phyloP scores from a whole-genome alignment of 129 eudicot genomes.

The Flaveria brownii region DNA sequence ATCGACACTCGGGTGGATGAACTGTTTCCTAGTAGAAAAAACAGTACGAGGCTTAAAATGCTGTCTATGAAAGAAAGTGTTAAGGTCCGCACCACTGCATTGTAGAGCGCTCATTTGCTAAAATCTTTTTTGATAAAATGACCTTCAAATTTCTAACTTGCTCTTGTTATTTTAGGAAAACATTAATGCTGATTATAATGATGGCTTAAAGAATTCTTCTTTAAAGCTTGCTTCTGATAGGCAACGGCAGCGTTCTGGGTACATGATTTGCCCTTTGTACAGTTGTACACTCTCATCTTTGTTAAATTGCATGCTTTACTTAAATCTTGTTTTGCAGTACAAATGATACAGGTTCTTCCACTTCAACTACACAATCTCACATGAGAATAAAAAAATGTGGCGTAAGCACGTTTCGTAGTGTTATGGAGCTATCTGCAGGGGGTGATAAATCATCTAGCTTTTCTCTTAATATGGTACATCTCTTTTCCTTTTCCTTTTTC shows the following conservation, averaged over 20 bases:
- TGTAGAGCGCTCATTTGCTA: neutral
- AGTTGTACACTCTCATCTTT: neutral
- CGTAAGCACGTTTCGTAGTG: slow-evolving; percentile 61
- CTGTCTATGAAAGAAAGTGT: slow-evolving; percentile 39
- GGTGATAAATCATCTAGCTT: slow-evolving; percentile 46
- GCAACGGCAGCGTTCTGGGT: slow-evolving; percentile 39
- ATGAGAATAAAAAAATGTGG: slow-evolving; percentile 35
- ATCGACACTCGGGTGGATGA: slow-evolving; percentile 61
- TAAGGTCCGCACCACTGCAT: slow-evolving; percentile 41
- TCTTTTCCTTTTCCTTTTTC: neutral
- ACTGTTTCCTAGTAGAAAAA: slow-evolving; percentile 57
- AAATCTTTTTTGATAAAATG: neutral
- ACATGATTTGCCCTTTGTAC: neutral
- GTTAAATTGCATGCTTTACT: slow-evolving; percentile 20
- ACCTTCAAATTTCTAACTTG: neutral
- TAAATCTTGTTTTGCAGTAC: slow-evolving; percentile 37
- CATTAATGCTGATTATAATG: slow-evolving; percentile 31
- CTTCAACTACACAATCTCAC: slow-evolving; percentile 38
- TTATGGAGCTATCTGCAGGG: slow-evolving; percentile 59
- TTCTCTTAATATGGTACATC: slow-evolving; percentile 70
- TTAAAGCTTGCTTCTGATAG: slow-evolving; percentile 31
- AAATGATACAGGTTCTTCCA: slow-evolving; percentile 44
- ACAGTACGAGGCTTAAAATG: slow-evolving; percentile 39
- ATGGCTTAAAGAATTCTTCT: slow-evolving; percentile 24
- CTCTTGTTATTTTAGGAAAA: slow-evolving; percentile 38